phyloP scores from a whole-genome alignment of 805 yeast genomes.

The Scheffersomyces ergatensis region DNA sequence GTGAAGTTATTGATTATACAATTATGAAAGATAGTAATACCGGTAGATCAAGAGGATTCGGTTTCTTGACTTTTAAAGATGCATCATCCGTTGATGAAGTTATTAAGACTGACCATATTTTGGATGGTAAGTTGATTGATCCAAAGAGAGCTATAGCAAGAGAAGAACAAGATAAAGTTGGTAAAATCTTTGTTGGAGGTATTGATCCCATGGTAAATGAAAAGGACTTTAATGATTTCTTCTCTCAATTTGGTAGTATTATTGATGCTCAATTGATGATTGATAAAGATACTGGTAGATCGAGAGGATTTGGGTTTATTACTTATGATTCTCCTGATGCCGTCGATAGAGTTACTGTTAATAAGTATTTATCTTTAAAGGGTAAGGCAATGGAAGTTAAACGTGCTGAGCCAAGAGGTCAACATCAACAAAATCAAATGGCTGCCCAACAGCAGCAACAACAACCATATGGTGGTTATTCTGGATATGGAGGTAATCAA shows the following conservation, averaged over 20 bases:
- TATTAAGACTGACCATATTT: constrained; percentile 76
- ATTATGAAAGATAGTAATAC: constrained; percentile 89
- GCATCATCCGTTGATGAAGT: constrained; percentile 85
- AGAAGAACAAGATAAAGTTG: constrained; percentile 95
- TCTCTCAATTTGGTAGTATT: constrained; percentile 83
- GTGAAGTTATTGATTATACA: constrained; percentile 82
- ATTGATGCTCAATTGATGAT: constrained; percentile 96
- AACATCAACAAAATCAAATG: constrained; percentile 46
- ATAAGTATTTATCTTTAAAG: constrained; percentile 77
- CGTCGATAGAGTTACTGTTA: constrained; percentile 82
- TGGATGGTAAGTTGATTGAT: constrained; percentile 95
- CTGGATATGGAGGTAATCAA: constrained; percentile 21
- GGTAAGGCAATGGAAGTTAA: constrained; percentile 85
- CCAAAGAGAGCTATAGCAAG: constrained; percentile 97
- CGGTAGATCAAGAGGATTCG: constrained; percentile 93
- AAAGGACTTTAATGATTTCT: constrained; percentile 81
- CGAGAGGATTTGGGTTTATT: constrained; percentile 96
- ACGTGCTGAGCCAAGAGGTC: constrained; percentile 80
- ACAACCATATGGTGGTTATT: constrained; percentile 20
- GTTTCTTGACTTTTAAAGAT: constrained; percentile 82
- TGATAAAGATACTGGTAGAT: constrained; percentile 94
- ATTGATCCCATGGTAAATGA: constrained; percentile 92
- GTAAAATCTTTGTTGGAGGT: constrained; percentile 97
- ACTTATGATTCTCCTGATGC: constrained; percentile 95
- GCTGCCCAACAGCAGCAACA: constrained; percentile 30